A percentile compares a stretch with the other conserved stretches of the same genome.
These are phyloP conservation scores for Dunaliella primolecta DNA, from an alignment of 139 green algal species.

Conservation along the genomic window DNA sequence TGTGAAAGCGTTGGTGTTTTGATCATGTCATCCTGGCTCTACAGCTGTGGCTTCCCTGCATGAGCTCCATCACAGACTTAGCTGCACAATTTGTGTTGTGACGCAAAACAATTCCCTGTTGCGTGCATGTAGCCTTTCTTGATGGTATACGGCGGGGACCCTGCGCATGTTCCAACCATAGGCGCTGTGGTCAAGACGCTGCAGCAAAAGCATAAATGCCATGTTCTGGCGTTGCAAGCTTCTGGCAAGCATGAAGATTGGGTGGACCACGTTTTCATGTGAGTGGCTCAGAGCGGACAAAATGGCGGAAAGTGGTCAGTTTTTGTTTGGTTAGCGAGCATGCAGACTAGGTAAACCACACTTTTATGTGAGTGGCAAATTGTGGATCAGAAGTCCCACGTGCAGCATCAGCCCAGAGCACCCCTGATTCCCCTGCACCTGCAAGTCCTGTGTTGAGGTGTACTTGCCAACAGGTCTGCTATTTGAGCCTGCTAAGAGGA, in stretches of 20 bases:
- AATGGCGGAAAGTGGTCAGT: background rate
- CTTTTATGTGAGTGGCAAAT: background rate
- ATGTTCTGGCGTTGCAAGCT: slow-evolving; percentile 9
- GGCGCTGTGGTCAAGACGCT: slow-evolving; percentile 4
- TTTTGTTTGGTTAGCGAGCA: background rate
- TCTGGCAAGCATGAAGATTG: slow-evolving; percentile 14
- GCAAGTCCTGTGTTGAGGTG: too few relatives aligned
- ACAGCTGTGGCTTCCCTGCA: too few relatives aligned
- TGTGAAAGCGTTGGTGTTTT: too few relatives aligned
- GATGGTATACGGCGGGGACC: slow-evolving; percentile 8
- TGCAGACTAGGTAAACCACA: background rate
- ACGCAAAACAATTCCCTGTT: too few relatives aligned
- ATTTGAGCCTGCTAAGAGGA: too few relatives aligned
- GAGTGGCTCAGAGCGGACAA: background rate
- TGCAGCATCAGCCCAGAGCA: background rate
- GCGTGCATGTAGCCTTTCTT: slow-evolving; percentile 15
- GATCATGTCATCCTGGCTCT: too few relatives aligned
- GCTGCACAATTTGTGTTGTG: too few relatives aligned
- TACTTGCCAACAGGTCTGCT: background rate
- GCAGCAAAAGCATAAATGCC: slow-evolving; percentile 6
- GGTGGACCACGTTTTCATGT: slow-evolving; percentile 13
- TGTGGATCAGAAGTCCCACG: background rate
- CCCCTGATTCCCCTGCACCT: slow-evolving; percentile 1
- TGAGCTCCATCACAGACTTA: too few relatives aligned
- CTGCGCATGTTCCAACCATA: slow-evolving; percentile 12